A percentile compares a stretch with the other conserved stretches of the same genome.
These are phyloP conservation scores for Murraya paniculata DNA, from an alignment of 345 rosid species.

Conservation along the genomic window DNA sequence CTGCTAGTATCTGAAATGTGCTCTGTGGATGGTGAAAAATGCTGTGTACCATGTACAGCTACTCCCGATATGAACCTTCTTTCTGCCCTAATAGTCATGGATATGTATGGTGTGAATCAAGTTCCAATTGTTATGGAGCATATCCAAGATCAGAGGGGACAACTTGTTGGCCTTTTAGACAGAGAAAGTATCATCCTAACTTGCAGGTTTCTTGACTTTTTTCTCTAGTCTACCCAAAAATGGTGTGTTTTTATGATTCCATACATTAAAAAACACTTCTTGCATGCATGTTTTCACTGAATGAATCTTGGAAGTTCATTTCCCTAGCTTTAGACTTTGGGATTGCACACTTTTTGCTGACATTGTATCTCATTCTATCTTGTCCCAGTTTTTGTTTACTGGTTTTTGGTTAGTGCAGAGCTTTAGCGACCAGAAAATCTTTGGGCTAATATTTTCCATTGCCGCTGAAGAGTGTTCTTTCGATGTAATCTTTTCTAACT, in stretches of 20 bases:
- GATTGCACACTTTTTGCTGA: neutral
- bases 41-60: slow-evolving; percentile 60
- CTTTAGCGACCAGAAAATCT: slow-evolving; percentile 37
- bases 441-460: slow-evolving; percentile 18
- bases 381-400: neutral
- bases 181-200: slow-evolving; percentile 68
- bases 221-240: neutral
- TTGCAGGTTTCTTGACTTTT: slow-evolving; percentile 49
- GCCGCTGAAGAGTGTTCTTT: neutral
- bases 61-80: slow-evolving; percentile 77
- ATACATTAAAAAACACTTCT: neutral
- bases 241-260: neutral
- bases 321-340: slow-evolving; percentile 1
- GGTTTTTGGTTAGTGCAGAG: slow-evolving; percentile 28
- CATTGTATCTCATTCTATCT: neutral
- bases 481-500: neutral
- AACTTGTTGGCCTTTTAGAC: slow-evolving; percentile 79
- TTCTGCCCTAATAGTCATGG: slow-evolving; percentile 57
- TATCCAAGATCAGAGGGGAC: slow-evolving; percentile 36
- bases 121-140: slow-evolving; percentile 69
- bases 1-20: slow-evolving; percentile 62
- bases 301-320: neutral
- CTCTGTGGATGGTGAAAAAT: slow-evolving; percentile 41
- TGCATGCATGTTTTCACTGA: neutral
- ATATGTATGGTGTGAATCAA: slow-evolving; percentile 45